These are phyloP conservation scores for Penicillium ucsense DNA, from an alignment of 495 filamentous ascomycete genomes.

Conservation along the genomic window DNA sequence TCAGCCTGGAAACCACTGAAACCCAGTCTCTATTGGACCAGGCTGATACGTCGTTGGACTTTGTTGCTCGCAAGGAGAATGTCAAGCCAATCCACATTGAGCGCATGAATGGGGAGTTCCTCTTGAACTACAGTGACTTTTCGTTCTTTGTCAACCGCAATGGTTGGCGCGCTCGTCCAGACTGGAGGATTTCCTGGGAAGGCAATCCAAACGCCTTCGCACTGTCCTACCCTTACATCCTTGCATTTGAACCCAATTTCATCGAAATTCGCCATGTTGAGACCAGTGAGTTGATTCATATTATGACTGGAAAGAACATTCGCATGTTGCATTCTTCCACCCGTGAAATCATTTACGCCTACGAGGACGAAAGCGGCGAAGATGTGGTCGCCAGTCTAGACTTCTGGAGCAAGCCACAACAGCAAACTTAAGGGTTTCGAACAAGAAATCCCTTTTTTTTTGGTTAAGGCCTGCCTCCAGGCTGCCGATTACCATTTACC, in stretches of 20 bases:
- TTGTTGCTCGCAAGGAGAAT: constrained; percentile 85
- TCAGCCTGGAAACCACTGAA: constrained; percentile 91
- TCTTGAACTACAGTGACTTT: constrained; percentile 96
- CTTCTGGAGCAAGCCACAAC: constrained; percentile 68
- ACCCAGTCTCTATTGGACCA: constrained; percentile 95
- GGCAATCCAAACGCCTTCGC: constrained; percentile 86
- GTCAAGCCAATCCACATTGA: constrained; percentile 97
- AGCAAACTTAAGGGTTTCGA: constrained; percentile 13
- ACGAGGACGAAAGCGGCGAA: constrained; percentile 87
- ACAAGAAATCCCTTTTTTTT: background rate
- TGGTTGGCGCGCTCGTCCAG: constrained; percentile 89
- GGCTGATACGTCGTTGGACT: constrained; percentile 95
- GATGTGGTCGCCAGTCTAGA: constrained; percentile 93
- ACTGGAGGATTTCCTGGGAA: constrained; percentile 98
- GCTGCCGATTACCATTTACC: too few species aligned
- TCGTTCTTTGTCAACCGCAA: constrained; percentile 99
- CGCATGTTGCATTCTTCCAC: constrained; percentile 95
- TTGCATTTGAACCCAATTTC: constrained; percentile 98
- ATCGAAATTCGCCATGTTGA: constrained; percentile 94
- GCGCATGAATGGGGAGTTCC: constrained; percentile 89
- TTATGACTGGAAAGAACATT: constrained; percentile 90
- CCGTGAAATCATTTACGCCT: constrained; percentile 94
- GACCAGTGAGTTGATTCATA: constrained; percentile 79
- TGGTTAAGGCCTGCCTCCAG: background rate
- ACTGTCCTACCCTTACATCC: constrained; percentile 85